Base-by-base conservation (phyloP, 2,329 filamentous ascomycete species). In the Fusarium sterilihyphosum region DNA sequence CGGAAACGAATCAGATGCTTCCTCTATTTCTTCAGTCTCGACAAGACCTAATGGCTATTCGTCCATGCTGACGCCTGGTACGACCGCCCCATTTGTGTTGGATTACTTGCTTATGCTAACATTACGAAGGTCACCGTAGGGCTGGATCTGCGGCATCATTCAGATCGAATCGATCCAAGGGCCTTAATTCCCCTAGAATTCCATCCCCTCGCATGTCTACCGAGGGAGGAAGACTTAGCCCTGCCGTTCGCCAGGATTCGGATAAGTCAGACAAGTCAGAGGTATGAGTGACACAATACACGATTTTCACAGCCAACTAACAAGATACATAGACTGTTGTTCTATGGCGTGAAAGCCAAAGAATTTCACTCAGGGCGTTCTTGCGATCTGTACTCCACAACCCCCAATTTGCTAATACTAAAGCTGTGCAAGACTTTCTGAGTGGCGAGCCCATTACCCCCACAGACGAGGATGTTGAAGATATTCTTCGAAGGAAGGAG, bases 341-440 rank as follows among this genome's bases (percentile, higher is more conserved):
- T 2, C 85, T 98, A 22, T 95, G 93, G 85, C 90, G 96, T 46
- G 96, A 99, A 84, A 93, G 91, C 75, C 96, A 98, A 83, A 90
- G 96, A 75, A 93, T 98, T 24, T 98, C 96, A 4, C 86, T 99
- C 9, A 90, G 96, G 61, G 95, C 96, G 2, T 98, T 96, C 81
- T 84, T 99, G n/a, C 90, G 96, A 47, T 94, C 92, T 26, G 87
- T 98, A 18, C 84, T 99, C 33, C 91, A 96, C 53, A 97, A 98
- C 77, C 91, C 93, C 40, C 92, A 95, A 71, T 91, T 97, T 70
- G 94, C 95, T 41, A 90, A 91, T 66, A 97, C 95, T 2, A 93
- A 92, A 79, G 92, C 95, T 2, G 93, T 99, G 84, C 85, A 91
- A 61, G 93, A 97, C 3, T 99, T 99, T 77, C 84, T 99, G 38